phyloP scores from a whole-genome alignment of 2,329 filamentous ascomycete species.

The Tolypocladium album region DNA sequence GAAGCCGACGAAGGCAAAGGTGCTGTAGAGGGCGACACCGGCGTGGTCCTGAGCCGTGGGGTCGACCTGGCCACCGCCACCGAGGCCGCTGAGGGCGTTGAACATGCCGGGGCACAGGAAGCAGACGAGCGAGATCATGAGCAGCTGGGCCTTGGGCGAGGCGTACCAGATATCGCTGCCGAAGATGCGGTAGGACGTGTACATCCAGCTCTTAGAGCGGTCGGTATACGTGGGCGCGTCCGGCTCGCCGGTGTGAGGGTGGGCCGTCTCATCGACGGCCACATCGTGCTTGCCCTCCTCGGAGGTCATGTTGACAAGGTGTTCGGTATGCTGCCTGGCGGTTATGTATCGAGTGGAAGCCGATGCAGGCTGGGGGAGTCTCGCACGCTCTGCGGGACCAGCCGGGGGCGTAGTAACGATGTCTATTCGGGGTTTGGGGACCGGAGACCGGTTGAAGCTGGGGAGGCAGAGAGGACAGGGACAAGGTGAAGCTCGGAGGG shows the following conservation, averaged over 20 bases:
- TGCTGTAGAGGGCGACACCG: conserved; percentile 61
- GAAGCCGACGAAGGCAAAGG: conserved; percentile 58
- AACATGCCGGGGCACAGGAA: conserved; percentile 65
- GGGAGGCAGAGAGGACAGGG: not conserved
- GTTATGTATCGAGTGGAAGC: not conserved
- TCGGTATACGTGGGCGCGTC: not conserved
- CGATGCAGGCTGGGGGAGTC: not conserved
- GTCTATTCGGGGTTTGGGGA: not conserved
- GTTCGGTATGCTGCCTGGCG: not conserved
- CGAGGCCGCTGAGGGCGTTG: conserved; percentile 56
- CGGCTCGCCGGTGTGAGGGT: conserved; percentile 5
- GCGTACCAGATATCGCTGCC: conserved; percentile 55
- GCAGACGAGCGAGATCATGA: conserved; percentile 48
- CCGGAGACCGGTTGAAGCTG: not conserved
- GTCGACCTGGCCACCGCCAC: conserved; percentile 46
- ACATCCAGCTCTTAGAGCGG: conserved; percentile 53
- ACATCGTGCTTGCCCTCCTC: conserved; percentile 13
- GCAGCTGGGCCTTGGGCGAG: conserved; percentile 59
- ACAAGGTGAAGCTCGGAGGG: not conserved
- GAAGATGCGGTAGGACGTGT: conserved; percentile 48
- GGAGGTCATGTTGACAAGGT: conserved; percentile 10
- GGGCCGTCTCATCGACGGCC: conserved; percentile 6
- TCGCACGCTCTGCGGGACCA: not conserved
- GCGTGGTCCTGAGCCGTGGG: conserved; percentile 48
- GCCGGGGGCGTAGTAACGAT: not conserved